These are phyloP conservation scores for Phytophthora ohioensis DNA, from an alignment of 352 stramenopile species.

Conservation along the genomic window DNA sequence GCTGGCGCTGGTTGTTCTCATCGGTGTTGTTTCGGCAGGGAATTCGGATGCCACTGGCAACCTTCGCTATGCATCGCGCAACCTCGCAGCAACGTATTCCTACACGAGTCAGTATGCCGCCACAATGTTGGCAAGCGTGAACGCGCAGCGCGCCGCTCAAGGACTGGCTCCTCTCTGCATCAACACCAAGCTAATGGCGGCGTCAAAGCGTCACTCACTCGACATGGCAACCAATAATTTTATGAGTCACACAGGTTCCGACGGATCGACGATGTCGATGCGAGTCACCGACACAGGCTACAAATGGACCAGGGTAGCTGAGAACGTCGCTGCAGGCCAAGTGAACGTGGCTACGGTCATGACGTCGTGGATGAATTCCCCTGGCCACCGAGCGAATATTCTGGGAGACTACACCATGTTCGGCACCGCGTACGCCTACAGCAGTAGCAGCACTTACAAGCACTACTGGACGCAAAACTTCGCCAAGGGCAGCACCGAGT, in stretches of 20 bases:
- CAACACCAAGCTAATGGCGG: constrained; percentile 41
- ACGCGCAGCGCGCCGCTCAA: constrained; percentile 46
- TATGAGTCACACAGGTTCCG: constrained; percentile 54
- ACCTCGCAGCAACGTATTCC: constrained; percentile 10
- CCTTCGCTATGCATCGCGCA: constrained; percentile 22
- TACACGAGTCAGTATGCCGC: constrained; percentile 16
- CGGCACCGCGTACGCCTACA: constrained; percentile 43
- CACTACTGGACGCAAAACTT: constrained; percentile 69
- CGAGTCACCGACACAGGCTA: constrained; percentile 51
- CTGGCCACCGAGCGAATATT: constrained; percentile 54
- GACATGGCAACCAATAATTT: constrained; percentile 54
- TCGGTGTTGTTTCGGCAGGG: not conserved
- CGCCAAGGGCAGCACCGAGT: constrained; percentile 32
- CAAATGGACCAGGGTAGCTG: constrained; percentile 46
- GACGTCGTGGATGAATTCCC: constrained; percentile 60
- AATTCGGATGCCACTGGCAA: constrained; percentile 1
- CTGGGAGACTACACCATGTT: constrained; percentile 47
- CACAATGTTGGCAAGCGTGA: constrained; percentile 39
- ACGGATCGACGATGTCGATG: constrained; percentile 44
- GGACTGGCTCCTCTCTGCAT: constrained; percentile 42
- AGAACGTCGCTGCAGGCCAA: constrained; percentile 62
- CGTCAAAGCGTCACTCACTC: constrained; percentile 26
- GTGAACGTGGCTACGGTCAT: constrained; percentile 44
- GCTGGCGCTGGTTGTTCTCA: constrained; percentile 15
- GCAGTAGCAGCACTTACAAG: constrained; percentile 37